These are phyloP conservation scores for Babesia divergens DNA, from an alignment of 169 alveolate species.

Conservation along the genomic window DNA sequence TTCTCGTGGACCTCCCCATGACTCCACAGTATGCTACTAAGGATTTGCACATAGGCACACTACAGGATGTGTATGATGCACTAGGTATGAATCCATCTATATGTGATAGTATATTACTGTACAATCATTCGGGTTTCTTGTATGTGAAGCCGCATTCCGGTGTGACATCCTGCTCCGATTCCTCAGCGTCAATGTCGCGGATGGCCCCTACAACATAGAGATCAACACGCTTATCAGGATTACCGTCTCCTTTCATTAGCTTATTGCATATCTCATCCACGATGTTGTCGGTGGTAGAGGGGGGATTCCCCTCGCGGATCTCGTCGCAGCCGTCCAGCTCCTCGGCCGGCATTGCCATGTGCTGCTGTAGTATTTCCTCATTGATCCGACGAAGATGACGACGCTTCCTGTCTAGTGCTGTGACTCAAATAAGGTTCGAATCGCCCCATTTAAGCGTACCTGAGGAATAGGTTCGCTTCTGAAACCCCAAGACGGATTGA, in stretches of 20 bases:
- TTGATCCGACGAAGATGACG: neutral
- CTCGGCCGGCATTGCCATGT: neutral
- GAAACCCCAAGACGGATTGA: neutral
- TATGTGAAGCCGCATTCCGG: too few relatives aligned
- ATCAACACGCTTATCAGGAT: neutral
- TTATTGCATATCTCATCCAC: conserved; percentile 6
- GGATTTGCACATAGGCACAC: too few relatives aligned
- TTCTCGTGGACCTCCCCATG: too few relatives aligned
- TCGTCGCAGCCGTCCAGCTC: neutral
- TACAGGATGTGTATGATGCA: too few relatives aligned
- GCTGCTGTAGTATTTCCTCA: conserved; percentile 21
- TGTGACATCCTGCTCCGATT: too few relatives aligned
- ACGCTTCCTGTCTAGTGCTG: conserved; percentile 15
- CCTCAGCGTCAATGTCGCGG: neutral
- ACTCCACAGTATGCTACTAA: too few relatives aligned
- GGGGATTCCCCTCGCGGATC: neutral
- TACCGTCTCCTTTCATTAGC: conserved; percentile 23
- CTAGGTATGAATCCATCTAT: too few relatives aligned
- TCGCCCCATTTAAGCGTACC: neutral
- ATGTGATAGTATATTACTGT: too few relatives aligned
- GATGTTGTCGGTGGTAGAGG: conserved; percentile 5
- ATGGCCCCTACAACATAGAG: neutral
- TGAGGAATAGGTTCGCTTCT: neutral
- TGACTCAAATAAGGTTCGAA: neutral
- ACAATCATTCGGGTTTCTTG: too few relatives aligned